Evolutionary conservation across 192 early-diverging fungal genomes (phyloP).

Genomic region (Mortierella alpina): DNA sequence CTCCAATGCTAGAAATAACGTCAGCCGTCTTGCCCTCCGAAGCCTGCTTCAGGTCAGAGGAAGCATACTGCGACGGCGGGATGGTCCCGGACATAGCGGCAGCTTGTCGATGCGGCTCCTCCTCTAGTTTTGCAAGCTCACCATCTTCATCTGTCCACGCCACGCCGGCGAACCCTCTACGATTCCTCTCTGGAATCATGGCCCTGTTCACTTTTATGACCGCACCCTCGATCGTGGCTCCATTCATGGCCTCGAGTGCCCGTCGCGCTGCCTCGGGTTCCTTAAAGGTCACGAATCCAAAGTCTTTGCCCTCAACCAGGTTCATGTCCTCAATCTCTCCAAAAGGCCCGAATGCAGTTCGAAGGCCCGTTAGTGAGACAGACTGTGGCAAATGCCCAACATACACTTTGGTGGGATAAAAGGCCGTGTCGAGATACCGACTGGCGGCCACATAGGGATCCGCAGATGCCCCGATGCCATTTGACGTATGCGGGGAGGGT

Average conservation of each 20-base stretch:
- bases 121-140: slow-evolving; percentile 30
- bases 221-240: slow-evolving; percentile 48
- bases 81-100: slow-evolving; percentile 18
- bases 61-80: background rate
- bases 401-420: slow-evolving; percentile 61
- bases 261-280: slow-evolving; percentile 51
- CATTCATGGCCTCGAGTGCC: slow-evolving; percentile 61
- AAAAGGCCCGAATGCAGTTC: slow-evolving; percentile 55
- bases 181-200: slow-evolving; percentile 64
- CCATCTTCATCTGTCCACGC: slow-evolving; percentile 63
- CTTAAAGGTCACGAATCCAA: slow-evolving; percentile 62
- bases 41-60: background rate
- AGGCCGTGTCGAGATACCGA: slow-evolving; percentile 60
- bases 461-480: background rate
- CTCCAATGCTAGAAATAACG: background rate
- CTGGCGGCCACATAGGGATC: slow-evolving; percentile 55
- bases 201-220: slow-evolving; percentile 56
- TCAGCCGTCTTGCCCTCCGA: background rate
- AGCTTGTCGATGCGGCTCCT: slow-evolving; percentile 42
- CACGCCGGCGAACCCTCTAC: slow-evolving; percentile 61
- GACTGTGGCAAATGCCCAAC: slow-evolving; percentile 54
- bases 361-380: slow-evolving; percentile 23
- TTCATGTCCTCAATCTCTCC: slow-evolving; percentile 60
- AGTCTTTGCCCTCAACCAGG: slow-evolving; percentile 64
- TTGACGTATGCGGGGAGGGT: background rate